Conservation (phyloP, 208 protist genomes). For the Leishmania tropica region DNA sequence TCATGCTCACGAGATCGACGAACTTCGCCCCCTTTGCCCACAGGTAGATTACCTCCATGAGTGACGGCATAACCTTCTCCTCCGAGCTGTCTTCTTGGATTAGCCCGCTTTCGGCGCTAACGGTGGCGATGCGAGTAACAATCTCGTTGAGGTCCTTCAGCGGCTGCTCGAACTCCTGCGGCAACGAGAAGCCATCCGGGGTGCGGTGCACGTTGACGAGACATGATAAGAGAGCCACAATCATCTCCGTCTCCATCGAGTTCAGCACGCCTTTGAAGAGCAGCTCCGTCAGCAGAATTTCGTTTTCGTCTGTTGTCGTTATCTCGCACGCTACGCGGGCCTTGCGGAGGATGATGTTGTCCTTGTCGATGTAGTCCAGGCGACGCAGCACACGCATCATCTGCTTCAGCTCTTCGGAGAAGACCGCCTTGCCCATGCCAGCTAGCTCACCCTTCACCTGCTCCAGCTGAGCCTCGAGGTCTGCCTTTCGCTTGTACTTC, state of each 20-base stretch:
- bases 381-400: conserved; percentile 97
- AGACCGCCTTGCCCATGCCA: conserved; percentile 83
- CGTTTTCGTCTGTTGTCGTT: conserved; percentile 96
- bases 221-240: conserved; percentile 95
- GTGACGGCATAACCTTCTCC: conserved; percentile 93
- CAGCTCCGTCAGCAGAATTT: conserved; percentile 98
- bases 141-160: conserved; percentile 92
- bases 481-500: conserved; percentile 71
- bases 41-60: conserved; percentile 97
- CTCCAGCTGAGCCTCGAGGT: conserved; percentile 67
- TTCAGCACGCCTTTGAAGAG: conserved; percentile 99
- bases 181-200: conserved; percentile 86
- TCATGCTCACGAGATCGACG: conserved; percentile 96
- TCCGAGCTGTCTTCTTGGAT: conserved; percentile 93
- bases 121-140: conserved; percentile 91
- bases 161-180: conserved; percentile 87
- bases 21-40: conserved; percentile 99
- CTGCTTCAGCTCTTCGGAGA: conserved; percentile 94
- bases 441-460: conserved; percentile 85
- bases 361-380: conserved; percentile 96
- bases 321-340: conserved; percentile 98
- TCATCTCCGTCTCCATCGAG: conserved; percentile 96
- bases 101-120: conserved; percentile 94
- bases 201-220: conserved; percentile 97
- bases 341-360: conserved; percentile 98